These are phyloP conservation scores for Corylus americana DNA, from an alignment of 306 rosid genomes.

Conservation along the genomic window DNA sequence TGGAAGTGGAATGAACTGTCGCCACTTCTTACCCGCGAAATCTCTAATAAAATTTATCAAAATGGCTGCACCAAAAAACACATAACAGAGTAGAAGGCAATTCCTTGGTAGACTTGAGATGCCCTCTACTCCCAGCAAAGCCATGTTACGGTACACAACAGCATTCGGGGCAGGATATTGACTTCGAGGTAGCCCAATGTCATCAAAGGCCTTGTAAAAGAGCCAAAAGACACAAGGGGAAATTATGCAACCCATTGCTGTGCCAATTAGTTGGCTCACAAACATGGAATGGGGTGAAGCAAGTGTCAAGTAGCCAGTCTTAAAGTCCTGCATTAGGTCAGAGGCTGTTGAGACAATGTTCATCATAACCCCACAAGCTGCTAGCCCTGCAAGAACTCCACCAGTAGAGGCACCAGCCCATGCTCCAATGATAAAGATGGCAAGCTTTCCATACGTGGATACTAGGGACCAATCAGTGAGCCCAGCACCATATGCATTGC, in stretches of 20 bases:
- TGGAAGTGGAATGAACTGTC: no score
- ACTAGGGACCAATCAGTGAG: constrained; percentile 23
- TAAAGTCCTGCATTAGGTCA: constrained; percentile 17
- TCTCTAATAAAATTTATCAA: no score
- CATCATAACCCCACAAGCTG: constrained; percentile 26
- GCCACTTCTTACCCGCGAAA: no score
- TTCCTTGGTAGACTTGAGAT: no score
- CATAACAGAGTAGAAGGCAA: no score
- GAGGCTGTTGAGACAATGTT: constrained; percentile 23
- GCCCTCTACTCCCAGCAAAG: no score
- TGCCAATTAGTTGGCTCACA: constrained; percentile 18
- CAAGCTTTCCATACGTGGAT: constrained; percentile 18
- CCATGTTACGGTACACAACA: no score
- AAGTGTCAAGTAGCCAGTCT: constrained; percentile 19
- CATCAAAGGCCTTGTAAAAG: no score
- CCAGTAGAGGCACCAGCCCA: constrained; percentile 10
- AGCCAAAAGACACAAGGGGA: constrained; percentile 24
- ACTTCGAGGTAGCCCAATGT: no score
- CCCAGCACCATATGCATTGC: constrained; percentile 22
- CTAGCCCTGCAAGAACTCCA: constrained; percentile 21
- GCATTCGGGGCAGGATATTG: no score
- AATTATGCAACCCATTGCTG: constrained; percentile 18
- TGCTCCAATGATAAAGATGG: constrained; percentile 7
- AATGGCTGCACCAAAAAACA: no score
- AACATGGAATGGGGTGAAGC: constrained; percentile 22